phyloP scores from a whole-genome alignment of 2,329 filamentous ascomycete genomes.

The Diaporthe citri region DNA sequence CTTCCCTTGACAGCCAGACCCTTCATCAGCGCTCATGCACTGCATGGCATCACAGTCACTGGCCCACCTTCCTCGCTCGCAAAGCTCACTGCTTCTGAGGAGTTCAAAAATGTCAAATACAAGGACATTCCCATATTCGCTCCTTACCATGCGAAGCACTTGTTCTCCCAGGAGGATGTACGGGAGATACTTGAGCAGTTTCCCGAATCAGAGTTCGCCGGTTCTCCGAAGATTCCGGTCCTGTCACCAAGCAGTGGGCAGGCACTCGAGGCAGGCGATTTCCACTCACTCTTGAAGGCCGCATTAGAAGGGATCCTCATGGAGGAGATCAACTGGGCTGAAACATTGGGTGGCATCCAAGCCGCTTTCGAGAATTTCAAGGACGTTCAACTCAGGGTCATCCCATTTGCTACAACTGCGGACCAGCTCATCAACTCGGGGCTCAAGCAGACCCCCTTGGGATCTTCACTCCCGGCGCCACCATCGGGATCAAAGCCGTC shows the following conservation, averaged over 20 bases:
- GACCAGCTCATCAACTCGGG: constrained; percentile 24
- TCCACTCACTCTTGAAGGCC: constrained; percentile 44
- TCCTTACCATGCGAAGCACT: constrained; percentile 68
- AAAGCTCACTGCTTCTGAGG: constrained; percentile 53
- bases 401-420: constrained; percentile 19
- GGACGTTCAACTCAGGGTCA: constrained; percentile 42
- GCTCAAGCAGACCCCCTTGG: constrained; percentile 21
- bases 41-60: constrained; percentile 64
- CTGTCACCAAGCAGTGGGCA: constrained; percentile 53
- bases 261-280: constrained; percentile 47
- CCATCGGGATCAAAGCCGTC: constrained; percentile 18
- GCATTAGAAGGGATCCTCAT: constrained; percentile 49
- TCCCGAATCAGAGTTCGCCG: constrained; percentile 56
- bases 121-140: constrained; percentile 65
- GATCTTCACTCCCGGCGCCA: not conserved
- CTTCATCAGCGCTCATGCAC: constrained; percentile 66
- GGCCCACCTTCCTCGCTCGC: constrained; percentile 65
- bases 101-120: constrained; percentile 55
- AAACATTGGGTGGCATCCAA: not conserved
- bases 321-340: constrained; percentile 53
- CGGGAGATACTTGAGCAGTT: constrained; percentile 55
- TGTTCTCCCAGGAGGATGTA: constrained; percentile 62
- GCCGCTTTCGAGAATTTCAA: constrained; percentile 46
- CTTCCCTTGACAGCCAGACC: constrained; percentile 59
- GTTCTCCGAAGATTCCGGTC: constrained; percentile 57